These are phyloP conservation scores for Citrus maxima DNA, from an alignment of 345 rosid species.

Conservation along the genomic window DNA sequence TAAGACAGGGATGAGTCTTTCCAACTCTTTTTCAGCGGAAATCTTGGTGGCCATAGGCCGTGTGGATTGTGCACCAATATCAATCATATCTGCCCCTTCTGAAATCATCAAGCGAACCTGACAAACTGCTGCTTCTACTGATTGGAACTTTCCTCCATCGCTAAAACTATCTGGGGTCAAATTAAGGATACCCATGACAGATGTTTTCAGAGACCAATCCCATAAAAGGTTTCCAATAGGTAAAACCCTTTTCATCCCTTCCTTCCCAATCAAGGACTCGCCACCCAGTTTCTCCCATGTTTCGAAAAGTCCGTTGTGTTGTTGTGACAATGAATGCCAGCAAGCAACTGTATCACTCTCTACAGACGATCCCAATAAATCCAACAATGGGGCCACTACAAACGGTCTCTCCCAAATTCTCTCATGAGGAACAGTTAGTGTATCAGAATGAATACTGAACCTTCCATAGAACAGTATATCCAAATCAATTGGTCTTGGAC, in stretches of 20 bases:
- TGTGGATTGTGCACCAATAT: slow-evolving; percentile 92
- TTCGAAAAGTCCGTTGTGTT: slow-evolving; percentile 52
- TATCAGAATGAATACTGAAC: slow-evolving; percentile 53
- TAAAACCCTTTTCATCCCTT: slow-evolving; percentile 72
- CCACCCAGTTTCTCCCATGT: slow-evolving; percentile 87
- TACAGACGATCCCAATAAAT: slow-evolving; percentile 64
- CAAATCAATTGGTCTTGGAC: slow-evolving; percentile 87
- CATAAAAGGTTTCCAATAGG: slow-evolving; percentile 66
- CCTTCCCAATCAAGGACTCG: slow-evolving; percentile 65
- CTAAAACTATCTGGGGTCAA: slow-evolving; percentile 95
- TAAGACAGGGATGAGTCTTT: slow-evolving; percentile 65
- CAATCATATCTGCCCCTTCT: slow-evolving; percentile 80
- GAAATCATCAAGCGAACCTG: slow-evolving; percentile 64
- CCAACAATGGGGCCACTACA: slow-evolving; percentile 87
- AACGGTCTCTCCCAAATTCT: slow-evolving; percentile 93
- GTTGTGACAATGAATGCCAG: slow-evolving; percentile 70
- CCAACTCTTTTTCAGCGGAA: slow-evolving; percentile 68
- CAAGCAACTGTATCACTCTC: slow-evolving; percentile 65
- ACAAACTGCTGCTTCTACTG: slow-evolving; percentile 67
- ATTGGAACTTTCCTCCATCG: slow-evolving; percentile 75
- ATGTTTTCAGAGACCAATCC: slow-evolving; percentile 72
- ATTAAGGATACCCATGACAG: slow-evolving; percentile 89
- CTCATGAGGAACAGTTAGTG: slow-evolving; percentile 71
- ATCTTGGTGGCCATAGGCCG: slow-evolving; percentile 73
- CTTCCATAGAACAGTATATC: slow-evolving; percentile 88